Percentiles rank a stretch among this genome's conserved stretches.
Evolutionary conservation across 768 basidiomycete species (phyloP).

Genomic region (Lactifluus echinatus): DNA sequence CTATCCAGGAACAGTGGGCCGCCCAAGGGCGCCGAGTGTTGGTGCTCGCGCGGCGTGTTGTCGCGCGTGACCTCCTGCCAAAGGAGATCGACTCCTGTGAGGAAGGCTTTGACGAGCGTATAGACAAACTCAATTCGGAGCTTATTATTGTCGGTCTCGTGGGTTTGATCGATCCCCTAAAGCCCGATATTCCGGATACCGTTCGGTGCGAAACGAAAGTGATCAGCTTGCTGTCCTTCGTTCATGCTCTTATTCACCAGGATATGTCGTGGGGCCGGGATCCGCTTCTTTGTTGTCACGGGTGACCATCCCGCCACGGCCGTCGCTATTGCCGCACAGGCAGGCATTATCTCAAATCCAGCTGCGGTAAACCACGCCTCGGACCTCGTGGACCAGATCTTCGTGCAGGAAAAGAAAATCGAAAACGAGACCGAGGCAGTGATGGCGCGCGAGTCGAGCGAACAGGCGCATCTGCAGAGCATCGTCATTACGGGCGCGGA

Average conservation of each 20-base stretch:
- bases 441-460: not conserved
- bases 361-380: conserved; percentile 29
- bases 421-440: conserved; percentile 22
- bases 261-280: conserved; percentile 45
- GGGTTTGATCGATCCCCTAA: conserved; percentile 53
- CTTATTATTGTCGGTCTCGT: conserved; percentile 50
- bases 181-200: conserved; percentile 44
- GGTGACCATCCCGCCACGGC: conserved; percentile 55
- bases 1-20: conserved; percentile 41
- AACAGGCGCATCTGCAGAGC: conserved; percentile 23
- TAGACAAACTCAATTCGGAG: conserved; percentile 35
- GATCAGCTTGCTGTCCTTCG: not conserved
- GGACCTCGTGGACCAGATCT: conserved; percentile 30
- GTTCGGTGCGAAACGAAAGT: conserved; percentile 23
- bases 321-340: conserved; percentile 52
- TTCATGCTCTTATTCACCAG: conserved; percentile 10
- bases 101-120: conserved; percentile 36
- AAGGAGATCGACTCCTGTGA: conserved; percentile 25
- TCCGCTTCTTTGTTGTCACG: conserved; percentile 57
- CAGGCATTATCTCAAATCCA: conserved; percentile 43
- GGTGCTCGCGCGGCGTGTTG: conserved; percentile 40
- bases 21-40: conserved; percentile 54
- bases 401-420: conserved; percentile 25
- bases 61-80: conserved; percentile 29
- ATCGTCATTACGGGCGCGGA: conserved; percentile 37